Base-by-base conservation (phyloP, 345 rosid species). In the Eucalyptus melliodora region DNA sequence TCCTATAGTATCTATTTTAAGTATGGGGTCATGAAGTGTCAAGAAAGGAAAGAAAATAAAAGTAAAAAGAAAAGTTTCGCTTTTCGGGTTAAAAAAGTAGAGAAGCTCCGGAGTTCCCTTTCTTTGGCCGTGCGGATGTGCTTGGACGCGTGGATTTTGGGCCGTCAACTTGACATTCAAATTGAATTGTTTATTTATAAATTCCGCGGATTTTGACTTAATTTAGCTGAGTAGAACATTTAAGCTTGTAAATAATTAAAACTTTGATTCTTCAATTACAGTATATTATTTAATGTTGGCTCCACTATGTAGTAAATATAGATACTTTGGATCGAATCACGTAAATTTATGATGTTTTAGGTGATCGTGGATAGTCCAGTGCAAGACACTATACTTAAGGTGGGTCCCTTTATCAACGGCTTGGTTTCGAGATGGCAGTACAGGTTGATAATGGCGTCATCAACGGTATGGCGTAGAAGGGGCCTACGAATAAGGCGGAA, bases 301-400 rank as follows among this genome's bases (percentile, higher is more conserved):
- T 60, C 31, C 0, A 0, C 3, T 24, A 5, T 4, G 1, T 56
- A 4, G 3, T 56, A 24, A 0, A 56, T 56, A 56, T 56, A 4
- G 1, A 56, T 0, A 24, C 2, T 56, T 24, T 56, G 3, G 0
- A 56, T 23, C 0, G 6, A 56, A 56, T 56, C 0, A 27, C 0
- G 2, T 60, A 13, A 60, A 12, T 60, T 60, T 60, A 12, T 12
- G 0, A 27, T 27, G 0, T 60, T 3, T 26, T 60, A 60, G 4
- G 4, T 60, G 31, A 11, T 27, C 0, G 2, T 6, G 31, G 0
- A 27, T 30, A 11, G 8, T 60, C 0, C 4, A 26, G 1, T 12
- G 67, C 4, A 4, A 60, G 31, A 12, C 7, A 3, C 7, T 12
- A 11, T 60, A 27, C 31, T 60, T 30, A 0, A 30, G 7, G 2